phyloP scores from a whole-genome alignment of 352 stramenopile species.

The Globisporangium nunn region DNA sequence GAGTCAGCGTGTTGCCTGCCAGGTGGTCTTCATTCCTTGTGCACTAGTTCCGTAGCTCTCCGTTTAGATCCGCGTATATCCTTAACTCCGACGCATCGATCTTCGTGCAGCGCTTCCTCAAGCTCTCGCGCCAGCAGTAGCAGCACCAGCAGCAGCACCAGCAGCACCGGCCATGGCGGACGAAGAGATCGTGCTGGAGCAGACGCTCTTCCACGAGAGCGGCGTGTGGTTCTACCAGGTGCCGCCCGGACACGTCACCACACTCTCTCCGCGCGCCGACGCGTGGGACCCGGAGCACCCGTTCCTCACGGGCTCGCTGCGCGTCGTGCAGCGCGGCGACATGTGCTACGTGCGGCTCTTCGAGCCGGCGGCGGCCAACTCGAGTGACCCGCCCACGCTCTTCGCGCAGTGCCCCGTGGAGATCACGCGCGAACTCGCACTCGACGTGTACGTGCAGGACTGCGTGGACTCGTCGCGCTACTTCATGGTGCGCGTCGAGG shows the following conservation, averaged over 20 bases:
- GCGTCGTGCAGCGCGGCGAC: conserved; percentile 68
- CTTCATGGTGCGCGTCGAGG: conserved; percentile 83
- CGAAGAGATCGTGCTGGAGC: conserved; percentile 49
- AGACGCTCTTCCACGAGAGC: conserved; percentile 66
- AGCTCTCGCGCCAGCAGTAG: no score
- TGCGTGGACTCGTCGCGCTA: conserved; percentile 85
- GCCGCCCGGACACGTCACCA: conserved; percentile 53
- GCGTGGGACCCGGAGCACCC: conserved; percentile 77
- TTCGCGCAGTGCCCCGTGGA: conserved; percentile 78
- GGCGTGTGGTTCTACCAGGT: conserved; percentile 86
- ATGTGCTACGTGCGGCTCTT: conserved; percentile 69
- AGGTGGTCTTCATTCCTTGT: no score
- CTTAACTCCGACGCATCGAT: no score
- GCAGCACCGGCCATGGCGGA: not conserved
- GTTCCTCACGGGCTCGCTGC: conserved; percentile 66
- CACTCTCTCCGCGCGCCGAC: conserved; percentile 67
- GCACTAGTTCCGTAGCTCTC: no score
- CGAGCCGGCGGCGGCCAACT: conserved; percentile 31
- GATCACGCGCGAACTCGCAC: conserved; percentile 47
- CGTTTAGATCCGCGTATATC: no score
- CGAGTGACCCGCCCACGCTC: conserved; percentile 19
- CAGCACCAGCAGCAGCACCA: no score
- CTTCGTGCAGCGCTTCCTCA: no score
- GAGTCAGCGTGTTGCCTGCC: no score
- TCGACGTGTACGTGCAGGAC: conserved; percentile 80